Percentiles rank a stretch among this genome's conserved stretches.
Conservation (phyloP, 2,329 filamentous ascomycete genomes). For the Sporothrix brasiliensis region DNA sequence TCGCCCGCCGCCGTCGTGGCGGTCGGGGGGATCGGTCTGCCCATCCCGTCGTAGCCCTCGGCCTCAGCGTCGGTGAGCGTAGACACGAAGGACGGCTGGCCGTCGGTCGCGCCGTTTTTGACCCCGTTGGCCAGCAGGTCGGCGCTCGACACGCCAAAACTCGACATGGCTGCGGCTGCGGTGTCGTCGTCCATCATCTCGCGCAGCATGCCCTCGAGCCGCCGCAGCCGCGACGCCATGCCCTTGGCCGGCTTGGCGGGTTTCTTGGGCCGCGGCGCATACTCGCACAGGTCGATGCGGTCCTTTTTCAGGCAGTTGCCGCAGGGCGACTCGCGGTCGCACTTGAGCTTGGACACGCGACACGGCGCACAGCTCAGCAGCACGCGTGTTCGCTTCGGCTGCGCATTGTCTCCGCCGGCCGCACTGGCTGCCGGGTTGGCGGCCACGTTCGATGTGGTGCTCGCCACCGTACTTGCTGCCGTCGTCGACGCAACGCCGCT, state of each 20-base stretch:
- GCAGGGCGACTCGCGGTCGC: conserved; percentile 57
- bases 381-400: conserved; percentile 51
- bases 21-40: conserved; percentile 26
- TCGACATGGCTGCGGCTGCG: conserved; percentile 32
- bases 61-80: conserved; percentile 23
- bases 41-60: conserved; percentile 36
- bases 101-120: background rate
- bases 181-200: conserved; percentile 52
- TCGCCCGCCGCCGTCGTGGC: conserved; percentile 3
- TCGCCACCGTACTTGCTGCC: background rate
- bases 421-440: background rate
- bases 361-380: conserved; percentile 58
- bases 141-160: conserved; percentile 30
- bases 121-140: conserved; percentile 22
- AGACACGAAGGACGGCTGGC: background rate
- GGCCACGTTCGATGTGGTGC: background rate
- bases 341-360: conserved; percentile 59
- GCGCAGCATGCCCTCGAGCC: conserved; percentile 62
- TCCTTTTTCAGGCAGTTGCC: conserved; percentile 56
- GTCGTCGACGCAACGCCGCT: too few relatives aligned
- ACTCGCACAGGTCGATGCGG: conserved; percentile 51
- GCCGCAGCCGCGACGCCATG: conserved; percentile 58
- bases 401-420: background rate
- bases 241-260: conserved; percentile 47
- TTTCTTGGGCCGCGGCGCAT: conserved; percentile 53